These are phyloP conservation scores for Dactylellina sp. DNA, from an alignment of 2,329 filamentous ascomycete species.

Conservation along the genomic window DNA sequence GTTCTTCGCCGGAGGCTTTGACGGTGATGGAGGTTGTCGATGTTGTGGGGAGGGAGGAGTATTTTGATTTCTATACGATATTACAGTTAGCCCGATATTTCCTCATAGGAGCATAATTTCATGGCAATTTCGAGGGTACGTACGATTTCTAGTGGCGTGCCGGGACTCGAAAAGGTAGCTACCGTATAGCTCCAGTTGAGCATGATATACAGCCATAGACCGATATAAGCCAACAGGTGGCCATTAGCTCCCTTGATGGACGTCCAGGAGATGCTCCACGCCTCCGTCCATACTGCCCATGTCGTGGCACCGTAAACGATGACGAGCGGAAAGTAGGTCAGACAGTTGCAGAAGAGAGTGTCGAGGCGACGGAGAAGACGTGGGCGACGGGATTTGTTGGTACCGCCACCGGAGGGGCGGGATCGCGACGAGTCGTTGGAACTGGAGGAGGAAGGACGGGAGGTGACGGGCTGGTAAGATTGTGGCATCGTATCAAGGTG, in stretches of 20 bases:
- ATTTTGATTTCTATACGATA: conserved; percentile 69
- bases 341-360: conserved; percentile 75
- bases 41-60: conserved; percentile 83
- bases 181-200: conserved; percentile 90
- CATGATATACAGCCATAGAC: conserved; percentile 78
- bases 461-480: conserved; percentile 47
- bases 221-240: conserved; percentile 72
- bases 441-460: conserved; percentile 51
- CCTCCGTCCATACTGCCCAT: conserved; percentile 91
- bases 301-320: conserved; percentile 92
- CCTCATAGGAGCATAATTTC: too few relatives aligned
- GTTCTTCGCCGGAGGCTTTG: conserved; percentile 85
- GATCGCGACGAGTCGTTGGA: conserved; percentile 54
- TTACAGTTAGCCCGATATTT: conserved; percentile 16
- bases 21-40: conserved; percentile 83
- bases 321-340: conserved; percentile 84
- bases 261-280: conserved; percentile 72
- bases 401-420: conserved; percentile 38
- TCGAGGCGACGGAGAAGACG: conserved; percentile 59
- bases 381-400: conserved; percentile 38
- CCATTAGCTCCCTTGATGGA: conserved; percentile 67
- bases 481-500: conserved; percentile 39
- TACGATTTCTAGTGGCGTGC: conserved; percentile 69
- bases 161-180: conserved; percentile 92
- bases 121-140: too few relatives aligned